Base-by-base conservation (phyloP, 768 basidiomycete species). In the Baorangia bicolor region DNA sequence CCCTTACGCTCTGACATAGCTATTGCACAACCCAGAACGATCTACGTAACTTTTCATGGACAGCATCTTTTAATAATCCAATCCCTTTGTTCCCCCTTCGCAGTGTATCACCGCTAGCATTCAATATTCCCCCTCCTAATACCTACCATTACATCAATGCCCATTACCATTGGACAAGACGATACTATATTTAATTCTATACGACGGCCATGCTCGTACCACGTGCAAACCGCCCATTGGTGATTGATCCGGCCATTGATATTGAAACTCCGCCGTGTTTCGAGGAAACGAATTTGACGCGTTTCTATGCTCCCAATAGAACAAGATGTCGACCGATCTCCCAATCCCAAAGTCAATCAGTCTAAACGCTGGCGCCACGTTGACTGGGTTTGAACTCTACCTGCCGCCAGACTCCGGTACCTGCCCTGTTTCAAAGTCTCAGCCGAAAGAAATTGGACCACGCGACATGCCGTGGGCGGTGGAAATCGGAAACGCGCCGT, bases 31-130 rank as follows among this genome's bases (percentile, higher is more conserved):
- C 20, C 50, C 49, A 49, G 58, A 46, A 69, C 58, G 44, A 64
- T 61, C 60, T 66, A 66, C 57, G 64, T 68, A 66, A 59, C 37
- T 54, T 54, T 56, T 49, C 55, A 68, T 39, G 66, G 64, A 62
- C 64, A 51, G 5, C 56, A 28, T 42, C 12, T 40, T 57, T 57
- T 66, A 66, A 66, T 66, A 55, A 50, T 21, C 51, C 51, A 7
- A 38, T 51, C 40, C 44, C 31, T 47, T 45, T 47, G 35, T 48
- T 46, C 33, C 46, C 46, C 49, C 46, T 47, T 49, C 28, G 25
- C 56, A 49, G 38, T 66, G 65, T 66, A 65, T 62, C 38, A 55
- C 43, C 57, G 46, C 56, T 49, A 51, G 57, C 65, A 65, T 60
- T 30, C 44, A 41, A 18, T 68, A 67, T 33, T 51, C 52, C 35